A percentile compares a stretch with the other conserved stretches of the same genome.
Evolutionary conservation across 306 rosid genomes (phyloP).

Genomic region (Abrus pulchellus): DNA sequence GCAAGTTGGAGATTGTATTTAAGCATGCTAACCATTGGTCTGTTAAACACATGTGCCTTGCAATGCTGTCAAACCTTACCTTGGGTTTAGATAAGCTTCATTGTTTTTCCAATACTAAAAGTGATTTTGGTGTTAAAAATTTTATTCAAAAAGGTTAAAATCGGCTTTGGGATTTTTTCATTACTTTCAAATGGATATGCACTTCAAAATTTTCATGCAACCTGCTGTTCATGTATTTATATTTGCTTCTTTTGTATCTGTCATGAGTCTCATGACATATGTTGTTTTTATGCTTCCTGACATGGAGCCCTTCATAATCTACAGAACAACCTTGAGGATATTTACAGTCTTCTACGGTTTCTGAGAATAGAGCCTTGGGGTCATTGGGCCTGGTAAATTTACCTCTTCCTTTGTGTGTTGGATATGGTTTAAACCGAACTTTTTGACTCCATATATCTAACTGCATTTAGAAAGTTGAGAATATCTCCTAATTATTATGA

Average conservation of each 20-base stretch:
- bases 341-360: conserved; percentile 96
- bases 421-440: conserved; percentile 10
- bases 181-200: conserved; percentile 22
- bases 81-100: neutral
- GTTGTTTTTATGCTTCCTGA: conserved; percentile 53
- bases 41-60: neutral
- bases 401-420: conserved; percentile 26
- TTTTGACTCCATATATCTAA: conserved; percentile 30
- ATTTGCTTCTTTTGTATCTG: conserved; percentile 34
- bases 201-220: conserved; percentile 19
- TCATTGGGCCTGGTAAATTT: conserved; percentile 91
- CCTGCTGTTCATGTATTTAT: conserved; percentile 9
- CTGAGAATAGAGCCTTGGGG: conserved; percentile 98
- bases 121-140: conserved; percentile 1
- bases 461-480: neutral
- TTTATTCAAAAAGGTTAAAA: neutral
- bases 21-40: conserved; percentile 5
- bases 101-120: conserved; percentile 29
- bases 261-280: conserved; percentile 38
- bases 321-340: conserved; percentile 91
- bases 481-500: too few species aligned
- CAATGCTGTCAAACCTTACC: conserved; percentile 31
- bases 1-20: conserved; percentile 1
- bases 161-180: neutral
- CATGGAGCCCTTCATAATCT: conserved; percentile 46